A percentile compares a stretch with the other conserved stretches of the same genome.
Evolutionary conservation across 2,329 filamentous ascomycete genomes (phyloP).

Genomic region (Neodidymelliopsis sp.): DNA sequence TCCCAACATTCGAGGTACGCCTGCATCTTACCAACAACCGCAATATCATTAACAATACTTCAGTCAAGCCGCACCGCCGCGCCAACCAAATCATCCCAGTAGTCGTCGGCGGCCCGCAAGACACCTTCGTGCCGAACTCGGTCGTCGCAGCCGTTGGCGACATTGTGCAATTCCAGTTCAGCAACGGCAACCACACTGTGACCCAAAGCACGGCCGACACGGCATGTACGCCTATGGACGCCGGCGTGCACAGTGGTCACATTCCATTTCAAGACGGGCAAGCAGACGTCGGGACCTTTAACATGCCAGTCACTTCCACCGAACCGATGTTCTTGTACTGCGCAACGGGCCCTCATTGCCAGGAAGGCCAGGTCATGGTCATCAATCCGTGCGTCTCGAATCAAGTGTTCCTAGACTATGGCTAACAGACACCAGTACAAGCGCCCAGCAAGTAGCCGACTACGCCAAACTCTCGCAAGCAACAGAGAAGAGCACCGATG

Average conservation of each 20-base stretch:
- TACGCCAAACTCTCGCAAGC: constrained; percentile 37
- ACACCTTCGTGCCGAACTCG: constrained; percentile 39
- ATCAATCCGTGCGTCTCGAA: constrained; percentile 29
- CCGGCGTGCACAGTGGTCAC: constrained; percentile 40
- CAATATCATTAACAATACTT: not conserved
- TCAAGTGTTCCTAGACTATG: no score
- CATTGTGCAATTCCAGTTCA: constrained; percentile 43
- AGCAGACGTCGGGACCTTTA: constrained; percentile 42
- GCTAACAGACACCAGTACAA: constrained; percentile 15
- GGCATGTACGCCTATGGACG: constrained; percentile 37
- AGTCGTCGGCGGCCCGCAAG: constrained; percentile 41
- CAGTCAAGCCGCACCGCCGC: constrained; percentile 33
- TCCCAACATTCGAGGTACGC: constrained; percentile 9
- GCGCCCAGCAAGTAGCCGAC: constrained; percentile 33
- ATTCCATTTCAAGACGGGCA: constrained; percentile 41
- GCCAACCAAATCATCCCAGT: constrained; percentile 38
- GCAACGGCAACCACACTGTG: constrained; percentile 44
- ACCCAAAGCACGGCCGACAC: constrained; percentile 36
- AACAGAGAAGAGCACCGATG: constrained; percentile 32
- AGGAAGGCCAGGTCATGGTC: constrained; percentile 40
- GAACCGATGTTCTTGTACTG: constrained; percentile 44
- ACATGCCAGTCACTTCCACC: constrained; percentile 37
- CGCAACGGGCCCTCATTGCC: constrained; percentile 42
- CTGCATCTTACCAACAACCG: not conserved
- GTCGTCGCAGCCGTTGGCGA: constrained; percentile 39